Evolutionary conservation across 176 grass and related monocot genomes (phyloP), one percentile per base, ranked within the genome.

Genomic region (Hsuehochloa calcarea): DNA sequence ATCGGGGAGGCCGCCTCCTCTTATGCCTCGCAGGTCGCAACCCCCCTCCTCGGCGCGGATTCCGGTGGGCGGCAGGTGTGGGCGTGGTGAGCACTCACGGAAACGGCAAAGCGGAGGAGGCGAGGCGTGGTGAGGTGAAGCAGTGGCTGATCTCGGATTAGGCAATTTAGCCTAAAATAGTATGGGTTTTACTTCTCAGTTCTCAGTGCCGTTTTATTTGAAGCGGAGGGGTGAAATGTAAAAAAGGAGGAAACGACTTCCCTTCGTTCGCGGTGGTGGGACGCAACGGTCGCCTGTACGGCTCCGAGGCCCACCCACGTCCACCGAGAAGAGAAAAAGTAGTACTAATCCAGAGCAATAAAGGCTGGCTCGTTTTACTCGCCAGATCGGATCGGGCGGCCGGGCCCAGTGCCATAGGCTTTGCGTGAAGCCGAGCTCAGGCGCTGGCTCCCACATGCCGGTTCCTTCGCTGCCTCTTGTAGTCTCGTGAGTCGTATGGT

Each of bases 111-210:
- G 46, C 44, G 35, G 34, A 26, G 8, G 11, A 20, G 12, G 26
- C 56, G 54, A 51, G 66, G 74, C 31, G 11, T 11, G 19, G 26
- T 45, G 54, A 51, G 66, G 74, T 41, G 44, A 29, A 27, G 45
- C 22, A 60, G 56, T 22, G 61, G 19, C 38, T 62, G 82, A 89
- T 89, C 77, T 76, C 41, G 69, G 77, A 60, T 46, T 79, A 75
- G 82, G 76, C 59, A 67, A 22, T 34, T 50, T 70, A 67, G 50
- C 82, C 77, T 85, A 56, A 85, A 85, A 84, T 89, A 84, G 70
- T 16, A 89, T 46, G 75, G 39, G 10, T 5, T 67, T 74, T 50
- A 43, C 61, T 73, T 43, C 0, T 7, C 11, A 5, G 9, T 73
- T 43, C 0, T 8, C 11, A 5, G 15, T 55, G 35, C 14, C n/a